Evolutionary conservation across 2,329 filamentous ascomycete species (phyloP).

Genomic region (Neurospora sp.): DNA sequence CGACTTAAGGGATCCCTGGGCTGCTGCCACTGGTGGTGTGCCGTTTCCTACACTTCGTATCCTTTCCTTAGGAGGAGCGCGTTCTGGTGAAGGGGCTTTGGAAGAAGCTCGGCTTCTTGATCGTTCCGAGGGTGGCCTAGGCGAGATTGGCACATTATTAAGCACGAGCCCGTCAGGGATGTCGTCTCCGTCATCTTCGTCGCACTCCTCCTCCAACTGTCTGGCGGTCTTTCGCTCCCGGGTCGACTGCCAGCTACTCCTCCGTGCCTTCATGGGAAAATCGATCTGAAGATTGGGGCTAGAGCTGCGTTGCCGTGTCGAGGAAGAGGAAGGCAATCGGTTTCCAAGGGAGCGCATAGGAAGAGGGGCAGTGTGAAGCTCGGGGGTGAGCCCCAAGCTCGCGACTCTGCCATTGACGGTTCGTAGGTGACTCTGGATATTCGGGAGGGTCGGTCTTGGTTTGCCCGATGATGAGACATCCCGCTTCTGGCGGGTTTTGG

Average conservation of each 20-base stretch:
- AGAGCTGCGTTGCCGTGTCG: slow-evolving; percentile 37
- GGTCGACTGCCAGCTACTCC: slow-evolving; percentile 64
- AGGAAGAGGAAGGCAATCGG: slow-evolving; percentile 30
- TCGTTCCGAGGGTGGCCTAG: slow-evolving; percentile 50
- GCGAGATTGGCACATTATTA: slow-evolving; percentile 75
- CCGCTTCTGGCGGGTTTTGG: slow-evolving; percentile 22
- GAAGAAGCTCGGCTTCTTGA: slow-evolving; percentile 43
- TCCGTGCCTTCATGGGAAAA: slow-evolving; percentile 33
- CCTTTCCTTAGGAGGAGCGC: slow-evolving; percentile 37
- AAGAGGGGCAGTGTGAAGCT: slow-evolving; percentile 21
- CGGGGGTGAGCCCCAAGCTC: slow-evolving; percentile 27
- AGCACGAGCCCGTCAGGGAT: slow-evolving; percentile 71
- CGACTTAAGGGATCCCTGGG: slow-evolving; percentile 50
- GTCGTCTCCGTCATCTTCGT: slow-evolving; percentile 66
- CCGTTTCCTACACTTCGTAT: slow-evolving; percentile 52
- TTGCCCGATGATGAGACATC: slow-evolving; percentile 22
- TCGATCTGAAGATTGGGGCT: slow-evolving; percentile 35
- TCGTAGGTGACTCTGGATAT: slow-evolving; percentile 35
- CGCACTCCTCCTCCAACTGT: slow-evolving; percentile 66
- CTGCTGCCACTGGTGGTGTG: slow-evolving; percentile 48
- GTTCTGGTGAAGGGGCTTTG: slow-evolving; percentile 42
- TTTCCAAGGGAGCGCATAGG: slow-evolving; percentile 26
- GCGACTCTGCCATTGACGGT: slow-evolving; percentile 41
- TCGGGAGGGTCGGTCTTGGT: slow-evolving; percentile 33
- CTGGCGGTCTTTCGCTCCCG: slow-evolving; percentile 55